These are phyloP conservation scores for Tuber aestivum DNA, from an alignment of 495 filamentous ascomycete genomes.

Conservation along the genomic window DNA sequence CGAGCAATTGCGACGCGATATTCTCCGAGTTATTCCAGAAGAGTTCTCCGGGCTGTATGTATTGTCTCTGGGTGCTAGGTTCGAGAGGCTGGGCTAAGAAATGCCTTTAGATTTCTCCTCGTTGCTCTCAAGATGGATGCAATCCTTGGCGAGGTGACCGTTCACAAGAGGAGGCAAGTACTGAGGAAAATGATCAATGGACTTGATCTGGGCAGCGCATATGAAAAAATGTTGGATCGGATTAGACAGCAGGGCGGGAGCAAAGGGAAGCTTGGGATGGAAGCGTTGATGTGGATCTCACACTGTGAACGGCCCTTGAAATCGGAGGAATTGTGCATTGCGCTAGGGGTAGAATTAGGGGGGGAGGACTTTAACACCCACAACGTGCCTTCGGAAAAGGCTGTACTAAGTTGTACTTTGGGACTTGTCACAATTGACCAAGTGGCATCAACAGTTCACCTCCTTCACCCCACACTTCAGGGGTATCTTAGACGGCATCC, in stretches of 20 bases:
- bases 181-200: neutral
- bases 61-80: neutral
- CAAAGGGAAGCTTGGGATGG: neutral
- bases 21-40: neutral
- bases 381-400: neutral
- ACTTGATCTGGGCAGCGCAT: neutral
- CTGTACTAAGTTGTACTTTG: neutral
- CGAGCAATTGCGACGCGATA: neutral
- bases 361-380: neutral
- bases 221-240: neutral
- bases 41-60: neutral
- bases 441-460: neutral
- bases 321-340: neutral
- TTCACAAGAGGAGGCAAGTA: neutral
- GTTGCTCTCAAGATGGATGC: neutral
- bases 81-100: neutral
- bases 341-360: neutral
- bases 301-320: neutral
- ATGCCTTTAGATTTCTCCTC: neutral
- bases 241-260: neutral
- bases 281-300: neutral
- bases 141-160: neutral
- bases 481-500: neutral
- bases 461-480: neutral
- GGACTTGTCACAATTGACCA: neutral